These are phyloP conservation scores for Dipteronia dyeriana DNA, from an alignment of 345 rosid genomes.

Conservation along the genomic window DNA sequence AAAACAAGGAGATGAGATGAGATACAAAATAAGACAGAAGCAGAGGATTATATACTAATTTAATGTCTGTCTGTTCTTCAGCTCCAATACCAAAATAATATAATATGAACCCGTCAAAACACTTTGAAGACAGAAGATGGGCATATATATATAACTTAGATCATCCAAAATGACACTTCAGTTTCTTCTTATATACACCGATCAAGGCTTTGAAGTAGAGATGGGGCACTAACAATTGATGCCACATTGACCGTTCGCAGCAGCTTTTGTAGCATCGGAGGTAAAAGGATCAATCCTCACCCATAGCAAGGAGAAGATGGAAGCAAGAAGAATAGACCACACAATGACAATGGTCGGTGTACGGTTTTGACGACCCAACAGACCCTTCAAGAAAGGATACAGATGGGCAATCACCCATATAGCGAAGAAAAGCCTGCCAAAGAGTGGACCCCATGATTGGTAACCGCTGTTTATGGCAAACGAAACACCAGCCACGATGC, in stretches of 20 bases:
- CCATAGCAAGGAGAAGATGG: constrained; percentile 99
- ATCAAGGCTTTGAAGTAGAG: constrained; percentile 8
- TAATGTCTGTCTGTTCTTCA: neutral
- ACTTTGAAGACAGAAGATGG: constrained; percentile 4
- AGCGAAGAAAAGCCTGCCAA: constrained; percentile 95
- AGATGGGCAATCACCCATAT: constrained; percentile 97
- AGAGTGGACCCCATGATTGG: constrained; percentile 99
- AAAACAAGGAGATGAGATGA: neutral
- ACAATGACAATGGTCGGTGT: constrained; percentile 98
- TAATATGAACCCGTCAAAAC: constrained; percentile 5
- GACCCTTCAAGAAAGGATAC: constrained; percentile 97
- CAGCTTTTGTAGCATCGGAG: constrained; percentile 41
- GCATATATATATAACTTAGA: neutral
- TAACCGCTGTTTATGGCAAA: constrained; percentile 95
- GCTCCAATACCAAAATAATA: constrained; percentile 7
- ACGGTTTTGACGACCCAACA: constrained; percentile 92
- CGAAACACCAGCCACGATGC: constrained; percentile 99
- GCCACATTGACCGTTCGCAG: constrained; percentile 73
- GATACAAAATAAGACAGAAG: constrained; percentile 3
- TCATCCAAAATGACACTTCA: neutral
- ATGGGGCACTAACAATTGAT: constrained; percentile 45
- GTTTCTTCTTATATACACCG: constrained; percentile 30
- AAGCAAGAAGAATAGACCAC: constrained; percentile 97
- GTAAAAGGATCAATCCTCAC: constrained; percentile 94
- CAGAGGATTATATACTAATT: neutral